Base-by-base conservation (phyloP, 768 basidiomycete species). In the Termitomyces sp. region DNA sequence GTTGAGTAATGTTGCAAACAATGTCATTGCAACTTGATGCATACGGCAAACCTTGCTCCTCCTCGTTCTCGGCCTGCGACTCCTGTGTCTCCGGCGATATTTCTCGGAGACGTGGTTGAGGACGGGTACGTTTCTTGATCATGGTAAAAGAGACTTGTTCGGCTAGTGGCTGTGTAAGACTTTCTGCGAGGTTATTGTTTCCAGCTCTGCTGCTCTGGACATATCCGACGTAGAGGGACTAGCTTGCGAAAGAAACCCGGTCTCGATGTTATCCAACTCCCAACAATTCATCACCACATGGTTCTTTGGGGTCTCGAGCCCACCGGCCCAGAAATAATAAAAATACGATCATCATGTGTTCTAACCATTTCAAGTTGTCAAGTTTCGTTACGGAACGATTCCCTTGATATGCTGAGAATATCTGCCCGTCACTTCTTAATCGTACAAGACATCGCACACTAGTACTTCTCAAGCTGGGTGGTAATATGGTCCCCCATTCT, bases 121-220 rank as follows among this genome's bases (percentile, higher is more conserved):
- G 89, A 42, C 89, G 82, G 52, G 73, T 78, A 36, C 90, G 86
- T 72, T 84, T 88, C 76, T 83, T 91, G 77, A 92, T 88, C 80
- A 87, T 84, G 62, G 58, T 32, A 24, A 20, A 43, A 47, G 42
- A 22, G 28, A 46, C 24, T 53, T 36, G 22, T 6, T 47, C 16
- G 44, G 48, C 3, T 35, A 9, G 61, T 64, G 65, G 61, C 65
- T 66, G 60, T 64, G 63, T 53, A 56, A 12, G 24, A n/a, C 35
- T 26, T 26, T 52, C 33, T 24, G 30, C n/a, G 3, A 13, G 5
- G 6, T 36, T 12, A 33, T 12, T 33, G 6, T 14, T 12, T 5
- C 6, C 18, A 16, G 6, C 38, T 38, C 38, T 18, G 13, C 3
- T 38, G 38, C 16, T 38, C 38, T 18, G 16, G 16, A 18, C n/a